Base-by-base conservation (phyloP, 192 early-diverging fungal genomes). In the Coemansia guatemalensis region DNA sequence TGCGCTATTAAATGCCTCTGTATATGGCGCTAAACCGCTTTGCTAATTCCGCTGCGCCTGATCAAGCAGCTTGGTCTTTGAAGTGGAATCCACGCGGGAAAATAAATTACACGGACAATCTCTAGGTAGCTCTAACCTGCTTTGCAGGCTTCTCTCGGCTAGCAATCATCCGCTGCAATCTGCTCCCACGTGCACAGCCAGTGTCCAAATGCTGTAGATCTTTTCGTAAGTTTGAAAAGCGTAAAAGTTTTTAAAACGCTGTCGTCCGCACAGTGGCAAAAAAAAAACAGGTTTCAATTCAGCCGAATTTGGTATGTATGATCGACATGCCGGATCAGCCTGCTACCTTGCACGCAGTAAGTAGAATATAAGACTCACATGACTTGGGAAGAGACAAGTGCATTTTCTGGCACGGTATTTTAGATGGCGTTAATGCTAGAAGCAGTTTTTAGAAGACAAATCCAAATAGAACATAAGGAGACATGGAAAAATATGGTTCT, bases 311-410 rank as follows among this genome's bases (percentile, higher is more conserved):
- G 14, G 39, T 17, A 44, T 44, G 9, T 44, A 44, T 44, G 39
- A 44, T 44, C 39, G 14, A 17, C 39, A 44, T 44, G 39, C 4
- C 39, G 39, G 39, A 44, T 44, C 39, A 44, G 17, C 39, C 12
- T 56, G 29, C n/a, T 33, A 14, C 54, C 33, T 8, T 41, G 59
- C 27, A 60, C 47, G 59, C 59, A 49, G 22, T 49, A 27, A 21
- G n/a, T n/a, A 58, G 5, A 7, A 39, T 60, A 49, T 60, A 48
- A 5, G 25, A 25, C 47, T 60, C 58, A 51, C 59, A 60, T 60
- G 59, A 35, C 26, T 50, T 23, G 32, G 48, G 23, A 25, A 48
- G 48, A 47, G 17, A 49, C 41, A 21, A 30, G 44, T 60, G 44
- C 44, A 44, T 8, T 17, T 17, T 0, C 14, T 17, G 2, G 17